Evolutionary conservation across 176 grass and related monocot genomes (phyloP).

Genomic region (Hordeum marinum): DNA sequence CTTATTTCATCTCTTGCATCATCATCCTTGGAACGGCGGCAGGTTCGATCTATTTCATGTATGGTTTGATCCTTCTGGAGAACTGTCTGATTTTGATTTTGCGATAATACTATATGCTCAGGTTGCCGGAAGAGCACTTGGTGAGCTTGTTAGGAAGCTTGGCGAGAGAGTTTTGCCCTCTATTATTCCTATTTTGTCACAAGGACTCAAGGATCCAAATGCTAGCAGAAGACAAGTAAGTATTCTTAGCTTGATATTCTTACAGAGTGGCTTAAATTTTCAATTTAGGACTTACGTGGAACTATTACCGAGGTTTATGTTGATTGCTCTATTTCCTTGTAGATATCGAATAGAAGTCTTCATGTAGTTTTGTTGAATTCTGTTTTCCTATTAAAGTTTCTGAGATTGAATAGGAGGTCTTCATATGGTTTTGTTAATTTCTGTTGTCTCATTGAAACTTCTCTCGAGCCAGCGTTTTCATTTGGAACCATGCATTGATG

Average conservation of each 20-base stretch:
- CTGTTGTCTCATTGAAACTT: not conserved
- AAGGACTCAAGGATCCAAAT: constrained; percentile 78
- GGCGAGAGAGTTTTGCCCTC: constrained; percentile 96
- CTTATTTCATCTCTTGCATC: constrained; percentile 97
- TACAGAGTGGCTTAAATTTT: not conserved
- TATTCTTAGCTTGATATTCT: constrained; percentile 28
- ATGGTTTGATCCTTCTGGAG: constrained; percentile 5
- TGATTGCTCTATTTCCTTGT: constrained; percentile 1
- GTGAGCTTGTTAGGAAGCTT: constrained; percentile 97
- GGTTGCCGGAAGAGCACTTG: constrained; percentile 94
- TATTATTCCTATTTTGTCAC: constrained; percentile 89
- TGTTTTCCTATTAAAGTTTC: not conserved
- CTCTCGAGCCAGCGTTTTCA: not conserved
- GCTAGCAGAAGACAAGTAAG: constrained; percentile 89
- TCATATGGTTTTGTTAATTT: not conserved
- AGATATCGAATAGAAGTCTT: not conserved
- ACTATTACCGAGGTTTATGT: not conserved
- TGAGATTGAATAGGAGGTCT: constrained; percentile 8
- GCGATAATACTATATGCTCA: not conserved
- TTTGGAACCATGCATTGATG: not conserved
- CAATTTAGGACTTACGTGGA: not conserved
- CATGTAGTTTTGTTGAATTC: not conserved
- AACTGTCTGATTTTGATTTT: constrained; percentile 3
- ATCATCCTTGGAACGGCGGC: constrained; percentile 81
- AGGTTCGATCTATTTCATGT: constrained; percentile 46